Base-by-base conservation (phyloP, 768 basidiomycete species). In the Trametes gibbosa region DNA sequence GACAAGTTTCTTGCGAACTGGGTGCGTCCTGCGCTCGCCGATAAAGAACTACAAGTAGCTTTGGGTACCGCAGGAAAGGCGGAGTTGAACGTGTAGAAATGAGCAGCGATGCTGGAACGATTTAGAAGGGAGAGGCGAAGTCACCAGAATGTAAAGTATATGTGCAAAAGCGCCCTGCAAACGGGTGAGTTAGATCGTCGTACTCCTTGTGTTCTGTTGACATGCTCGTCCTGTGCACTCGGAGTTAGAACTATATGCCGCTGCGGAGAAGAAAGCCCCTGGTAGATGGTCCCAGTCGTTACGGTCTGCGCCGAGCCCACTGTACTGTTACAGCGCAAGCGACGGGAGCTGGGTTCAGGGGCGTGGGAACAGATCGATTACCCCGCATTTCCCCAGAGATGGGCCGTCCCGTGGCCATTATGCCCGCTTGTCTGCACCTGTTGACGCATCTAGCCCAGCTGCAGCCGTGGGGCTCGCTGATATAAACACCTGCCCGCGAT, bases 1-100 rank as follows among this genome's bases (percentile, higher is more conserved):
- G 92, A 94, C 72, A 78, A 71, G 56, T 98, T 99, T 74, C 69
- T 98, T 57, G 80, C 75, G 68, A 90, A 94, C 1, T 95, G 91
- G 89, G 94, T 98, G 21, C 74, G 74, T 53, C 94, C 95, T n/a
- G 92, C 87, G 10, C 73, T 98, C 63, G 78, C 71, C n/a, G 80
- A 81, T 29, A 63, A 71, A 25, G 86, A 88, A 65, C 65, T 85
- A 35, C 75, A 81, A 57, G 79, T 76, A 12, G 84, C 81, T 27
- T 74, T 91, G 21, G 70, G 66, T 19, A 75, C 72, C 49, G 80
- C 81, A 25, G 76, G 72, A 27, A 85, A 79, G 69, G 83, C 90
- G 35, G 90, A 92, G 69, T 74, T 91, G 68, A 78, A 72, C 65
- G 89, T 90, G 27, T 75, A 64, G 62, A 32, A 13, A 2, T 3